Evolutionary conservation across 2,329 filamentous ascomycete genomes (phyloP).

Genomic region (Chlorencoelia australis): DNA sequence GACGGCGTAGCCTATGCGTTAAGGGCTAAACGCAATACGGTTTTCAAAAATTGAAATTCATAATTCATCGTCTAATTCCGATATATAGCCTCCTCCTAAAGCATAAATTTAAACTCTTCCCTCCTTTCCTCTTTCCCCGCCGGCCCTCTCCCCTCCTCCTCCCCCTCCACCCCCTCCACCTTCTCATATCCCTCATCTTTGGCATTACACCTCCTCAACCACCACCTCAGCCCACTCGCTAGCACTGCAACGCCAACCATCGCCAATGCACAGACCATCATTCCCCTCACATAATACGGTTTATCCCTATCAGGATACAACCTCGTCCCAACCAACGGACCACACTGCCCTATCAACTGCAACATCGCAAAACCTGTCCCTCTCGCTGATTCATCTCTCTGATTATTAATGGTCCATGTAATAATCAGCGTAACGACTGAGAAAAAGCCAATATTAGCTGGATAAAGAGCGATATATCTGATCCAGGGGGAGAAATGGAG

Average conservation of each 20-base stretch:
- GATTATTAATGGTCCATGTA: constrained; percentile 84
- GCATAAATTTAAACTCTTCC: constrained; percentile 19
- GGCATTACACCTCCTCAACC: constrained; percentile 20
- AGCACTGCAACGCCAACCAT: constrained; percentile 38
- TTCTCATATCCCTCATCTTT: constrained; percentile 26
- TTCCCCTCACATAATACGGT: constrained; percentile 39
- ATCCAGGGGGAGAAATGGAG: constrained; percentile 48
- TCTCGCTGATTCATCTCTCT: constrained; percentile 55
- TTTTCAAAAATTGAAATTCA: background rate
- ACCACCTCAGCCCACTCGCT: constrained; percentile 32
- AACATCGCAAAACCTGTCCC: constrained; percentile 71
- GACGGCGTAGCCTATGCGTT: background rate
- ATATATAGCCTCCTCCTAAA: constrained; percentile 5
- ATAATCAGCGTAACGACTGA: constrained; percentile 75
- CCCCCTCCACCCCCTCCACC: constrained; percentile 15
- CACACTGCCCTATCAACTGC: constrained; percentile 54
- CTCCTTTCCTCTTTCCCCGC: constrained; percentile 12
- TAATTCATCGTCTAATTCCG: no score
- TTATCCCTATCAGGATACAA: constrained; percentile 41
- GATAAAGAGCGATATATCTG: constrained; percentile 69
- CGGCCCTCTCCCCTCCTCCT: constrained; percentile 2
- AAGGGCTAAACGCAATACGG: background rate
- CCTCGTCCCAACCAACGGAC: constrained; percentile 38
- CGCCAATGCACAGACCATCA: constrained; percentile 38
- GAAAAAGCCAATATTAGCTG: constrained; percentile 73